Base-by-base conservation (phyloP, 257 asterid genomes). In the Ballota nigra region DNA sequence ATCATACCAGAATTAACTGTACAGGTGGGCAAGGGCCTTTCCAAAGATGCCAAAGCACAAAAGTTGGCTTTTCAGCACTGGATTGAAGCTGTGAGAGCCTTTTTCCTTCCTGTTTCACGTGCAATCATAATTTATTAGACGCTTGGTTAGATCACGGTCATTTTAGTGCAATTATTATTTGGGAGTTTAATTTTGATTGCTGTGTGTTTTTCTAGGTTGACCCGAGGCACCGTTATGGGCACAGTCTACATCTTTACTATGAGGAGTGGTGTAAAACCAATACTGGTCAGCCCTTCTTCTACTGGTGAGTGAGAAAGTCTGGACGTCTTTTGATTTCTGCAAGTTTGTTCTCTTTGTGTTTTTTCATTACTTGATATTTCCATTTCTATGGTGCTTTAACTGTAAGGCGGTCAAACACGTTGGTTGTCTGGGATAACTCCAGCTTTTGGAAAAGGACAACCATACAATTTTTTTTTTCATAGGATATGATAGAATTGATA, bases 211-310 rank as follows among this genome's bases (percentile, higher is more conserved):
- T 80, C 29, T 73, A 94, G 99, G 83, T 94, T 79, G 99, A 94
- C 64, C 98, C 97, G 10, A 85, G 98, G 80, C 99, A 94, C 70
- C 98, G 99, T 4, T 89, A 91, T 77, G 99, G 99, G 43, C 98
- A 89, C 78, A 88, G 86, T 83, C 80, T 94, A 47, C 96, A 94
- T 77, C 24, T 74, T 4, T 94, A 94, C 69, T 94, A 86, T 29
- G 88, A 89, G 3, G 96, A 88, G 73, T 91, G 99, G 99, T 84
- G 96, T 78, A 71, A 82, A 78, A 59, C 88, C 68, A 86, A 83
- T 53, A 87, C 96, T 61, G 96, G 96, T 28, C 98, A 93, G 72
- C 97, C 96, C 55, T 94, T 94, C 77, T 94, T 94, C 83, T 89
- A 80, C 87, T 94, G 98, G 98, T 94, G 75, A 84, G 77, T 62